Base-by-base conservation (phyloP, 306 rosid species). In the Vigna trinervia region DNA sequence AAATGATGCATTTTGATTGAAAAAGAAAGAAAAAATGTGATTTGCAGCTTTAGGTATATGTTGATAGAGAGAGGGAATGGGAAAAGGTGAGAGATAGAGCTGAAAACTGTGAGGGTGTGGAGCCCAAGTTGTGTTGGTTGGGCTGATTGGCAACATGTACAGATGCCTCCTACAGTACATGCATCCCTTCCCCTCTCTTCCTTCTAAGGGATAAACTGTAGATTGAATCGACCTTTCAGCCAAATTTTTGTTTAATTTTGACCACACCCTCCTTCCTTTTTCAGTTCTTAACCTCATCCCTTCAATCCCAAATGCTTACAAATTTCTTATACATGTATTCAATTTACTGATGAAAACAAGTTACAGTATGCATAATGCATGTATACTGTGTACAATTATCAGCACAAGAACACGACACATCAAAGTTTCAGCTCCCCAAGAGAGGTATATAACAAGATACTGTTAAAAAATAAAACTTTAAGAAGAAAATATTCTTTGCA, bases 181-280 rank as follows among this genome's bases (percentile, higher is more conserved):
- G 41, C 74, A 82, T 15, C 71, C 53, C 9, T 66, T 20, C 32
- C 58, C 23, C 45, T 38, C 56, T 47, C 28, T 58, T 32, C 48
- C 73, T 17, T 80, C 82, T 72, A 79, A 76, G 81, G 80, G 80
- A 77, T 79, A 4, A 32, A 87, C 89, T 87, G 93, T 89, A 81
- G 17, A 76, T 69, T 85, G 93, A 89, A 76, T 71, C 85, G 93
- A 87, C 93, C 79, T 62, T 62, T 89, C 93, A 83, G 47, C 26
- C 8, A 66, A 71, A 62, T 80, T 53, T 30, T 9, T 41, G 0
- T 41, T 41, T 41, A 17, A 67, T 20, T 86, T 88, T 86, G 84
- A 80, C 88, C 85, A 61, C 36, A 4, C 34, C 52, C 69, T 70
- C 61, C 36, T 41, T 74, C 71, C 12, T 8, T 75, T 34, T 23